Evolutionary conservation across 164 flowering plant species (phyloP).

Genomic region (grape (Vitis vinifera)): DNA sequence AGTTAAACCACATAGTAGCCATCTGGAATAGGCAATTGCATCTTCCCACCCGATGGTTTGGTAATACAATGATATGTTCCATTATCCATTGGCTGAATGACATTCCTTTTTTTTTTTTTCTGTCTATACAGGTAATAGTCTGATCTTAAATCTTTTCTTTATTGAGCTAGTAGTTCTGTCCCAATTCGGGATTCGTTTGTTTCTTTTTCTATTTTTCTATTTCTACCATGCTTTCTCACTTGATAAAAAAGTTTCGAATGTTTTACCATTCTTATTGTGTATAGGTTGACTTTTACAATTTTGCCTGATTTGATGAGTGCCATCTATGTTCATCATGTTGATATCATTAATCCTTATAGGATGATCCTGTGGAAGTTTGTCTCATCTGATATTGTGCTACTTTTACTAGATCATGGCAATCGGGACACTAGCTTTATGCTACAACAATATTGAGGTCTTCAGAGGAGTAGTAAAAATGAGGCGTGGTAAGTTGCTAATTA

Average conservation of each 20-base stretch:
- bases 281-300: too few relatives aligned
- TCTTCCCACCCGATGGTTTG: background rate
- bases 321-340: too few relatives aligned
- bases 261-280: background rate
- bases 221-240: background rate
- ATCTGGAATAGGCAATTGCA: background rate
- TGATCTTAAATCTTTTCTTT: too few relatives aligned
- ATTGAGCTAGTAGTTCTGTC: background rate
- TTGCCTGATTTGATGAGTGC: too few relatives aligned
- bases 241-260: background rate
- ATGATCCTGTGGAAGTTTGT: background rate
- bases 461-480: constrained; percentile 96
- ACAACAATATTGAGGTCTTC: constrained; percentile 86
- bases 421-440: constrained; percentile 94
- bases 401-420: constrained; percentile 85
- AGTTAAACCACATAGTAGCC: background rate
- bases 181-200: background rate
- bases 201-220: background rate
- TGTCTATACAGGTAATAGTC: too few relatives aligned
- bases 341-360: background rate
- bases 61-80: background rate
- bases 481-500: constrained; percentile 64
- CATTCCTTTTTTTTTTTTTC: background rate
- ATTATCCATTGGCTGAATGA: background rate
- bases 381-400: constrained; percentile 8